These are phyloP conservation scores for Alopecurus myosuroides DNA, from an alignment of 176 grass and related monocot species.

Conservation along the genomic window DNA sequence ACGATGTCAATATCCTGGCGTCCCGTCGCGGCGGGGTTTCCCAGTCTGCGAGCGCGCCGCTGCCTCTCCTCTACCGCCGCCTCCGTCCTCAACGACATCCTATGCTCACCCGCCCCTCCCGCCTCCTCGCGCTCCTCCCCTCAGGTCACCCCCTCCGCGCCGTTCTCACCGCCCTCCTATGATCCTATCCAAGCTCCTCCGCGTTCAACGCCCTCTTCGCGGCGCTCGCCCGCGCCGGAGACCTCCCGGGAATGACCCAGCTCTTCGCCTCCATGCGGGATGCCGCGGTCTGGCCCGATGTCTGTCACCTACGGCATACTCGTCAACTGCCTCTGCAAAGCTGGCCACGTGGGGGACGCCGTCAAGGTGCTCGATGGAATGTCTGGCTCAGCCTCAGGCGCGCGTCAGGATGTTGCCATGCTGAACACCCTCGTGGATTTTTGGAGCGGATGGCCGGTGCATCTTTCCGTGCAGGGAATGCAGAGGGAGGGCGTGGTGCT, in stretches of 20 bases:
- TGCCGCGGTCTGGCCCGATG: constrained; percentile 15
- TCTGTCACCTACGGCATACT: constrained; percentile 58
- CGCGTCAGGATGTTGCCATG: constrained; percentile 27
- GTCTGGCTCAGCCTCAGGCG: constrained; percentile 31
- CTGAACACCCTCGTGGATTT: constrained; percentile 59
- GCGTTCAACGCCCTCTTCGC: constrained; percentile 51
- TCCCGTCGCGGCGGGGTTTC: neutral
- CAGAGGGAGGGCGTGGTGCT: constrained; percentile 35
- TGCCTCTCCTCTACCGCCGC: constrained; percentile 4
- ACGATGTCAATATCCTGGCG: constrained; percentile 21
- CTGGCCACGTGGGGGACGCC: constrained; percentile 40
- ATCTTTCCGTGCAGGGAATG: constrained; percentile 41
- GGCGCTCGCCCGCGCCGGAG: constrained; percentile 28
- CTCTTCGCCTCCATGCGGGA: constrained; percentile 47
- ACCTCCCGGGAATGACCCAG: constrained; percentile 38
- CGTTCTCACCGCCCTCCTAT: constrained; percentile 27
- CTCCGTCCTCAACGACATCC: constrained; percentile 33
- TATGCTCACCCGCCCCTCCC: neutral
- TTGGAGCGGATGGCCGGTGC: no score
- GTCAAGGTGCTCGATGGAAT: constrained; percentile 74
- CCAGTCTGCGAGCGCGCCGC: neutral
- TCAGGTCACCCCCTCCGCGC: constrained; percentile 21
- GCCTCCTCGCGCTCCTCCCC: constrained; percentile 22
- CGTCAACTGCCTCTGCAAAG: constrained; percentile 57
- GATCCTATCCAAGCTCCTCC: constrained; percentile 39